Percentiles rank a stretch among this genome's conserved stretches.
Evolutionary conservation across 148 eudicot genomes (phyloP).

Genomic region (Mesembryanthemum crystallinum): DNA sequence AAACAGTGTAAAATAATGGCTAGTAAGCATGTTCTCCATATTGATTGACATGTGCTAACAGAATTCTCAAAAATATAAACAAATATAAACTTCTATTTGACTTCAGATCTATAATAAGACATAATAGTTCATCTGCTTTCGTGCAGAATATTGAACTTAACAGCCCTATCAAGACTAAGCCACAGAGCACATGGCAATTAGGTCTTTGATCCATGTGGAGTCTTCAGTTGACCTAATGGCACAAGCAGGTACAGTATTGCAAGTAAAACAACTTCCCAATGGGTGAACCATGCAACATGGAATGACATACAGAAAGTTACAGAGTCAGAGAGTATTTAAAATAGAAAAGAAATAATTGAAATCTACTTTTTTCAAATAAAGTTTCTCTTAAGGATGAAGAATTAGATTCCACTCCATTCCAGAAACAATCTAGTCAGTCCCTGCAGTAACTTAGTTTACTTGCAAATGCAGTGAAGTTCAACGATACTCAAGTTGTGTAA

Average conservation of each 20-base stretch:
- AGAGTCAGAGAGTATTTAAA: not conserved
- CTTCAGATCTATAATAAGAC: slow-evolving; percentile 21
- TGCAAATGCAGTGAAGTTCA: not conserved
- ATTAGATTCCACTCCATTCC: not conserved
- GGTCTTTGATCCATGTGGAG: slow-evolving; percentile 19
- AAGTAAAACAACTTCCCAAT: slow-evolving; percentile 2
- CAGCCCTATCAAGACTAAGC: slow-evolving; percentile 16
- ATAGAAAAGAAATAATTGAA: not conserved
- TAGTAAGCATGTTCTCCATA: slow-evolving; percentile 11
- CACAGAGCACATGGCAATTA: slow-evolving; percentile 25
- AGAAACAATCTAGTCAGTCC: not conserved
- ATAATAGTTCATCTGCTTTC: slow-evolving; percentile 7
- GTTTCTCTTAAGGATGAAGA: not conserved
- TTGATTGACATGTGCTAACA: slow-evolving; percentile 26
- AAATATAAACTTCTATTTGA: slow-evolving; percentile 20
- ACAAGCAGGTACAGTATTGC: slow-evolving; percentile 2
- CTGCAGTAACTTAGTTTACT: slow-evolving; percentile 2
- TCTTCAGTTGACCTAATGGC: slow-evolving; percentile 10
- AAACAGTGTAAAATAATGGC: slow-evolving; percentile 9
- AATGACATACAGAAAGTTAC: not conserved
- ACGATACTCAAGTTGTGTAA: not conserved
- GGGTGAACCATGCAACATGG: slow-evolving; percentile 6
- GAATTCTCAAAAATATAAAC: slow-evolving; percentile 8
- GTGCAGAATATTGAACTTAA: slow-evolving; percentile 17
- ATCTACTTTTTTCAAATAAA: not conserved